Base-by-base conservation (phyloP, 257 asterid genomes). In the Leptodermis oblonga region DNA sequence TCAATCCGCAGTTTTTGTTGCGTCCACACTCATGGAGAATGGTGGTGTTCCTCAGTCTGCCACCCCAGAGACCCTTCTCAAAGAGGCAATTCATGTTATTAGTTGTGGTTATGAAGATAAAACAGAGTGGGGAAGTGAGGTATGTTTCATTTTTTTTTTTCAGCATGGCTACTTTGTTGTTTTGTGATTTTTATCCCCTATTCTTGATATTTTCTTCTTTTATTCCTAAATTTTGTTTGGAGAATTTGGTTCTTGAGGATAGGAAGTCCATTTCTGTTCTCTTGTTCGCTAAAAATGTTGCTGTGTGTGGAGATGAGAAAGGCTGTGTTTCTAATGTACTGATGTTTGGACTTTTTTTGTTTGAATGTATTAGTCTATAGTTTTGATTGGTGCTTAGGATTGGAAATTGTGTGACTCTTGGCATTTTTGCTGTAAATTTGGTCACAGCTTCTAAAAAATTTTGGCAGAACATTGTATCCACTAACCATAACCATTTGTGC, bases 31-130 rank as follows among this genome's bases (percentile, higher is more conserved):
- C 23, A 88, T 92, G 96, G 98, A 92, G 84, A 92, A 90, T 79
- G 98, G 98, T 52, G 98, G 98, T 41, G 92, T 90, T 67, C 96
- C 98, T 73, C 88, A 90, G 76, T 90, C 98, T 65, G 97, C 98
- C 65, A 88, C 88, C 4, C 96, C 98, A 18, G 98, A 90, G 68
- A 90, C 84, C 64, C 98, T 90, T 77, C 84, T 90, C 55, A 92
- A 92, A 85, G 98, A 92, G 83, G 98, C 98, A 77, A 92, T 90
- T 81, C 98, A 92, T 79, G 98, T 92, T 56, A 92, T 92, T 72
- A 92, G 98, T 77, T 92, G 98, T 86, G 98, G 98, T n/a, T 92
- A 88, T n/a, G 98, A 92, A 80, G 98, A 92, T 71, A 92, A 92
- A 82, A n/a, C 97, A 67, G 98, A 92, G 73, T 92, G 98, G 98